Conservation (phyloP, 805 yeast genomes). For the Ogataea neopini region DNA sequence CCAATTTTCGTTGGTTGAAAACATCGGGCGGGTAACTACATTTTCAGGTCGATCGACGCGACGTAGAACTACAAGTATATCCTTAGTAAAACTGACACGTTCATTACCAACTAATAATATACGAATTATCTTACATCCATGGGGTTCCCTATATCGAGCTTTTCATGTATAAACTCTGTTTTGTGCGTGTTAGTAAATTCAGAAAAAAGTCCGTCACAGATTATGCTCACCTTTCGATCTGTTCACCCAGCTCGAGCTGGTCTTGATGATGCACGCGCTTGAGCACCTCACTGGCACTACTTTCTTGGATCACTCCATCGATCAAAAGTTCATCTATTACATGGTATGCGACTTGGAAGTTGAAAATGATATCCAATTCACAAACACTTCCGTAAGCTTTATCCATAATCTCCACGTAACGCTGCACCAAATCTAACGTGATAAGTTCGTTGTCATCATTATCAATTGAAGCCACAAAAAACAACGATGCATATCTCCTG, state of each 20-base stretch:
- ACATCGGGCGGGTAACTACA: slow-evolving; percentile 14
- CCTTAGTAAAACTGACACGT: neutral
- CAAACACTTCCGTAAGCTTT: slow-evolving; percentile 93
- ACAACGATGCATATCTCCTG: slow-evolving; percentile 89
- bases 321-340: slow-evolving; percentile 85
- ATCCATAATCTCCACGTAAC: slow-evolving; percentile 97
- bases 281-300: slow-evolving; percentile 76
- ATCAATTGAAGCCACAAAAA: slow-evolving; percentile 85
- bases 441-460: slow-evolving; percentile 82
- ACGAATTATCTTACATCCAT: neutral
- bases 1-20: slow-evolving; percentile 25
- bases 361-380: slow-evolving; percentile 94
- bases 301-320: slow-evolving; percentile 86
- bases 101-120: neutral
- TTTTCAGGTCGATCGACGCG: slow-evolving; percentile 2
- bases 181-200: slow-evolving; percentile 6
- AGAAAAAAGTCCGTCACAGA: neutral
- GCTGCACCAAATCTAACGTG: slow-evolving; percentile 82
- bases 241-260: slow-evolving; percentile 57
- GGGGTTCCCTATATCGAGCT: neutral
- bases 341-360: slow-evolving; percentile 91
- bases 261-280: slow-evolving; percentile 82
- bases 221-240: slow-evolving; percentile 23
- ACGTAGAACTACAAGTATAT: too few species aligned
- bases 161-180: slow-evolving; percentile 6